These are phyloP conservation scores for Limonium bicolor DNA, from an alignment of 148 eudicot genomes.

Conservation along the genomic window DNA sequence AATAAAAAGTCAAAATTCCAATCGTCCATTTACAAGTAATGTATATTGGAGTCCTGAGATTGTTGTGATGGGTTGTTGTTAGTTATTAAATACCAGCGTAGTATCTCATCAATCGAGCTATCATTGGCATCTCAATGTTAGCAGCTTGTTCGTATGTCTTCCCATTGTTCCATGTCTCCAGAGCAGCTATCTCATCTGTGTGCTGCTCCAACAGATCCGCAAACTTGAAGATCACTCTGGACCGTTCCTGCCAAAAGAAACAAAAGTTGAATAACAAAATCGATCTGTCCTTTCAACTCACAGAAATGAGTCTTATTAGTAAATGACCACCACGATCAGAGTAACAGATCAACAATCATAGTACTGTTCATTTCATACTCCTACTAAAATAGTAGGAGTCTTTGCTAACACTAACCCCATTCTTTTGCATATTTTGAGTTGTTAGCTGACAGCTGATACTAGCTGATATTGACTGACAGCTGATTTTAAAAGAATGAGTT, in stretches of 20 bases:
- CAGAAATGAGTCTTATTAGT: too few species aligned
- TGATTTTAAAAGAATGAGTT: too few species aligned
- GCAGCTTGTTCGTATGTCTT: slow-evolving; percentile 53
- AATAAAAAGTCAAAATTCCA: too few species aligned
- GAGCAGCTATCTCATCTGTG: slow-evolving; percentile 55
- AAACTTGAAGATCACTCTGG: slow-evolving; percentile 31
- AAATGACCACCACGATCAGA: too few species aligned
- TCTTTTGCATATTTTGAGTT: too few species aligned
- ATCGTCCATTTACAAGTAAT: too few species aligned
- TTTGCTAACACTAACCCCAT: too few species aligned
- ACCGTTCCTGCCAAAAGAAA: slow-evolving; percentile 30
- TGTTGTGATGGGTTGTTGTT: background rate
- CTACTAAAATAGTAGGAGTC: too few species aligned
- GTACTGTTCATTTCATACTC: too few species aligned
- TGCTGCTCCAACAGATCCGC: slow-evolving; percentile 72
- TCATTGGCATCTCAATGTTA: slow-evolving; percentile 41
- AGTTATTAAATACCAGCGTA: slow-evolving; percentile 40
- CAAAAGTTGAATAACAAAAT: background rate
- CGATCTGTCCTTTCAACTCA: background rate
- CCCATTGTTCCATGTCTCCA: slow-evolving; percentile 73
- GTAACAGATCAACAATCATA: too few species aligned
- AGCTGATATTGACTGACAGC: too few species aligned
- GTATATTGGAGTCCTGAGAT: background rate
- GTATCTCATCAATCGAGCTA: slow-evolving; percentile 39
- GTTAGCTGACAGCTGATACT: too few species aligned